phyloP scores from a whole-genome alignment of 2,329 filamentous ascomycete genomes.

The Fonsecaea pedrosoi region DNA sequence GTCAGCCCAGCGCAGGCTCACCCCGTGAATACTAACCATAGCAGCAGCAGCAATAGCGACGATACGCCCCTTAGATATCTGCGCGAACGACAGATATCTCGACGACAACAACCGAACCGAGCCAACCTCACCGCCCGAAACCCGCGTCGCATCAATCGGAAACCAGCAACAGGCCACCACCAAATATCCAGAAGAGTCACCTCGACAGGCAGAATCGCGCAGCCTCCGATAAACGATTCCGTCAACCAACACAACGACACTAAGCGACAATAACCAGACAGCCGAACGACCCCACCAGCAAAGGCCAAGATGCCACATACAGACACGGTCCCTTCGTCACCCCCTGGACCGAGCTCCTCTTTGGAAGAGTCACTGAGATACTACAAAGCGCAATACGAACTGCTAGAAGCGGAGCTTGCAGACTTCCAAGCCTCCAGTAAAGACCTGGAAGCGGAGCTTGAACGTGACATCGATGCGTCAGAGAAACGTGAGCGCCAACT shows the following conservation, averaged over 20 bases:
- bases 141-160: constrained; percentile 13
- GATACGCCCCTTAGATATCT: neutral
- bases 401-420: constrained; percentile 85
- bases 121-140: constrained; percentile 24
- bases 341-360: constrained; percentile 49
- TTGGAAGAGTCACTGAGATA: constrained; percentile 80
- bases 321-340: constrained; percentile 44
- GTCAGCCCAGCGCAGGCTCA: constrained; percentile 10
- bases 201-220: constrained; percentile 6
- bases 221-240: neutral
- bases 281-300: neutral
- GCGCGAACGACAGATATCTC: neutral
- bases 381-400: constrained; percentile 96
- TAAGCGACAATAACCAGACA: constrained; percentile 13
- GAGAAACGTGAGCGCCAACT: constrained; percentile 89
- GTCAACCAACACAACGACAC: neutral
- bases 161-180: constrained; percentile 10
- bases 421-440: constrained; percentile 95
- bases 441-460: constrained; percentile 90
- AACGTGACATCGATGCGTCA: constrained; percentile 93
- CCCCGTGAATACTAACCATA: constrained; percentile 30
- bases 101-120: constrained; percentile 19
- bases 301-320: constrained; percentile 31
- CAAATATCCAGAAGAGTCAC: constrained; percentile 7
- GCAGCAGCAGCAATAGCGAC: constrained; percentile 20